Percentiles rank a stretch among this genome's conserved stretches.
phyloP scores from a whole-genome alignment of 2,329 filamentous ascomycete genomes.

The Colletotrichum theobromicola region DNA sequence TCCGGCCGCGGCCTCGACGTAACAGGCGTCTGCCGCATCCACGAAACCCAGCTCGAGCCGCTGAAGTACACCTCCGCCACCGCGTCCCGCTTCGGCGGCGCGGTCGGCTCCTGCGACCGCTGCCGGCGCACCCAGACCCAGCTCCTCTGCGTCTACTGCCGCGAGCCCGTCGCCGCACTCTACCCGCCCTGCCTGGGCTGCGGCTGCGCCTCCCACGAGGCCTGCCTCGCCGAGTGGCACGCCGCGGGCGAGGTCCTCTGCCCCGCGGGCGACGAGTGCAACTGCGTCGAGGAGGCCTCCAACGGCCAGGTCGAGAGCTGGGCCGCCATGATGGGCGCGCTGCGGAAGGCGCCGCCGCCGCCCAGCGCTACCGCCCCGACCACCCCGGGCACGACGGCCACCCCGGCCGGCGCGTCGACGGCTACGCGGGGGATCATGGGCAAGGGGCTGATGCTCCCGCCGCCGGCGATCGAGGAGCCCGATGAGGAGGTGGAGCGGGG shows the following conservation, averaged over 20 bases:
- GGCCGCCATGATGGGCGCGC: constrained; percentile 57
- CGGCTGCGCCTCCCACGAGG: constrained; percentile 65
- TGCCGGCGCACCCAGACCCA: constrained; percentile 62
- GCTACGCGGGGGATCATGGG: background rate
- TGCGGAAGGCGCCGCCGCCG: constrained; percentile 33
- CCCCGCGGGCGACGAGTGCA: constrained; percentile 69
- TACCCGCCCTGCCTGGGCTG: constrained; percentile 68
- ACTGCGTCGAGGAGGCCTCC: constrained; percentile 62
- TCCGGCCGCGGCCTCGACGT: constrained; percentile 66
- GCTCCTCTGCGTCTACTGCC: constrained; percentile 66
- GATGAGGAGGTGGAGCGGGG: constrained; percentile 37
- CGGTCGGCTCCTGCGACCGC: constrained; percentile 54
- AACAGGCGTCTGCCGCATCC: constrained; percentile 65
- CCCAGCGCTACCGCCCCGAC: background rate
- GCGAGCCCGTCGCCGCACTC: constrained; percentile 63
- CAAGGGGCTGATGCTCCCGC: constrained; percentile 25
- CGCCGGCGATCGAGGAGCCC: constrained; percentile 29
- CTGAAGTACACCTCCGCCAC: constrained; percentile 50
- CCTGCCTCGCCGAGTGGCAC: constrained; percentile 65
- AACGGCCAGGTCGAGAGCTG: constrained; percentile 66
- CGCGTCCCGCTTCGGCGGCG: constrained; percentile 45
- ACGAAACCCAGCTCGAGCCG: constrained; percentile 67
- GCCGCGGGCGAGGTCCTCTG: constrained; percentile 61
- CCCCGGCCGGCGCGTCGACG: background rate
- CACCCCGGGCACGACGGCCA: background rate